These are phyloP conservation scores for Pleurotus sapidus DNA, from an alignment of 768 basidiomycete species.

Conservation along the genomic window DNA sequence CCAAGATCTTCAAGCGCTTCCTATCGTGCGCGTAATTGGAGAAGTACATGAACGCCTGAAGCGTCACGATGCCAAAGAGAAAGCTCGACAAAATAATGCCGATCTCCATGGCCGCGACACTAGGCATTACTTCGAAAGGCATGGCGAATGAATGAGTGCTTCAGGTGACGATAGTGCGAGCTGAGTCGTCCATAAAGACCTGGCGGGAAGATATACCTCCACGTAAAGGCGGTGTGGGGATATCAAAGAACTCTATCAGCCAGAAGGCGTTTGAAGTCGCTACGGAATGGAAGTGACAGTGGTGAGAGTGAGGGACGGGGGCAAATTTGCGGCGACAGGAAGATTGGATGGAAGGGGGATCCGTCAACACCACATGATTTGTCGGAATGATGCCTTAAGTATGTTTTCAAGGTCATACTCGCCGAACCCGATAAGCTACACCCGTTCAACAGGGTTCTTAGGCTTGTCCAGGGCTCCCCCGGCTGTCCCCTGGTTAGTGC, in stretches of 20 bases:
- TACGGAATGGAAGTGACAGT: neutral
- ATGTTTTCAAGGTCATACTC: neutral
- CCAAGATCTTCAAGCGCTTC: constrained; percentile 18
- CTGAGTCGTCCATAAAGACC: constrained; percentile 3
- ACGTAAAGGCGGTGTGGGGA: neutral
- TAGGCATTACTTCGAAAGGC: constrained; percentile 2
- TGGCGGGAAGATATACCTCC: constrained; percentile 7
- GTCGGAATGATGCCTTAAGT: constrained; percentile 3
- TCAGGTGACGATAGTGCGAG: neutral
- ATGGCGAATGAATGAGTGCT: neutral
- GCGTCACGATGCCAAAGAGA: constrained; percentile 25
- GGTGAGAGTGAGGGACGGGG: neutral
- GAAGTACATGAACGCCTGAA: constrained; percentile 23
- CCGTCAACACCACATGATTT: neutral
- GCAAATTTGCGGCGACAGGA: neutral
- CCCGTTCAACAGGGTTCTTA: neutral
- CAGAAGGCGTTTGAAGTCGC: neutral
- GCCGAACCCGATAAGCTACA: constrained; percentile 4
- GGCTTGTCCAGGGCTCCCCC: neutral
- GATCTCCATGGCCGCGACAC: constrained; percentile 22
- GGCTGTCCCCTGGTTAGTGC: neutral
- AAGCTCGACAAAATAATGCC: constrained; percentile 22
- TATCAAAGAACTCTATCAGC: neutral
- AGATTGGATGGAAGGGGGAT: neutral
- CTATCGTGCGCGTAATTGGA: constrained; percentile 19